These are phyloP conservation scores for Medicago arabica DNA, from an alignment of 306 rosid genomes.

Conservation along the genomic window DNA sequence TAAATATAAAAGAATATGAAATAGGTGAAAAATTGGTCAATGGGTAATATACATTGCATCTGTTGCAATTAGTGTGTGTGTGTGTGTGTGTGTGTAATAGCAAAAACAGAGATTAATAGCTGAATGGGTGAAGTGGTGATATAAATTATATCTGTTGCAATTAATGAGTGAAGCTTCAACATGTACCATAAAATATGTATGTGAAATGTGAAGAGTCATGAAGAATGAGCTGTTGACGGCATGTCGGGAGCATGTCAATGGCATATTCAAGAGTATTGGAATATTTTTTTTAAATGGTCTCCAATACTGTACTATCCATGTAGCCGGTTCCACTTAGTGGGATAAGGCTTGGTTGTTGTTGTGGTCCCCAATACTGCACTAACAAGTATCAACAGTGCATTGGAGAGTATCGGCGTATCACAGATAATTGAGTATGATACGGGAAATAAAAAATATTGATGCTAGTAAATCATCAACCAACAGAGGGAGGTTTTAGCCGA, in stretches of 20 bases:
- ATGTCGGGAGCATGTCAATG: neutral
- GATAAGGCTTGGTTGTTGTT: no score
- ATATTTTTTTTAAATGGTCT: neutral
- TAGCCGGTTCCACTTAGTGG: no score
- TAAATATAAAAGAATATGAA: neutral
- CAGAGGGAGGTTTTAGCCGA: conserved; percentile 3
- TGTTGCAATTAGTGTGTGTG: no score
- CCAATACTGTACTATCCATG: neutral
- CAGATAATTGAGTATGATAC: neutral
- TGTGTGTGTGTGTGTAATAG: neutral
- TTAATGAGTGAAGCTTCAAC: neutral
- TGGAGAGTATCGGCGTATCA: neutral
- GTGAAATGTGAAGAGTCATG: neutral
- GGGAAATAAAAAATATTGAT: neutral
- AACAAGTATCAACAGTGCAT: neutral
- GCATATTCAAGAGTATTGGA: neutral
- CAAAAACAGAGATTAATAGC: neutral
- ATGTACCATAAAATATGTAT: neutral
- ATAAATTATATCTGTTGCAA: conserved; percentile 4
- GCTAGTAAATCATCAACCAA: conserved; percentile 26
- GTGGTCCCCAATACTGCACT: neutral
- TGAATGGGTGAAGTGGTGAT: neutral
- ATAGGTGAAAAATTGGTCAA: neutral
- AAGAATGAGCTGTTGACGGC: neutral
- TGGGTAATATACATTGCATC: neutral